Base-by-base conservation (phyloP, 225 moss, liverwort and hornwort genomes). In the Bryum argenteum region DNA sequence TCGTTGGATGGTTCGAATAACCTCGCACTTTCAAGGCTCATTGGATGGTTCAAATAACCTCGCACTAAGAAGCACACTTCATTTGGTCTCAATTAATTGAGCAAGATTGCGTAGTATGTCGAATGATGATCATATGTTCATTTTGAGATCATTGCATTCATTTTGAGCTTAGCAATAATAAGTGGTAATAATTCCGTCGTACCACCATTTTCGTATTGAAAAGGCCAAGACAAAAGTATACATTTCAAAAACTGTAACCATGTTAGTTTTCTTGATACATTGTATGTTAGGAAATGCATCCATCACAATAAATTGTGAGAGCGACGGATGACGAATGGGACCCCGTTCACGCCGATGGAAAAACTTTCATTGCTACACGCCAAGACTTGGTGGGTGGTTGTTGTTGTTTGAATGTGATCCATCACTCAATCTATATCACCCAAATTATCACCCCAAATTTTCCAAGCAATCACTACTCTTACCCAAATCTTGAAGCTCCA, bases 341-440 rank as follows among this genome's bases (percentile, higher is more conserved):
- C 64, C 51, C 58, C 53, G 64, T 43, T 63, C 52, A 8, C 8
- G 12, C 24, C 6, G 0, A 19, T 61, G 17, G 16, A 26, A 64
- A 26, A 64, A 66, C 55, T 10, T 71, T 55, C 75, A 24, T 71
- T 3, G 41, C 72, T 62, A 51, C 33, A 43, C 6, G 24, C 76
- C 80, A 81, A 77, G 80, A 81, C 72, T 81, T 67, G 67, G 63
- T 68, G 63, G 51, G 63, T 67, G 52, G 76, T 77, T 62, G 76
- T 77, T 62, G 80, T 67, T 63, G 68, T 22, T 54, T 66, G 61
- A 75, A 75, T 61, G 66, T 0, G 17, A 75, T 71, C 45, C 63
- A 21, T 72, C 61, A 48, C 66, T 55, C 67, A n/a, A 56, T 71
- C 71, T 10, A 51, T n/a, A 63, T 76, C 15, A 10, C 63, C 22